Evolutionary conservation across 2,329 filamentous ascomycete genomes (phyloP), one percentile per base, ranked within the genome.

Genomic region (Pestalotiopsis sp.): DNA sequence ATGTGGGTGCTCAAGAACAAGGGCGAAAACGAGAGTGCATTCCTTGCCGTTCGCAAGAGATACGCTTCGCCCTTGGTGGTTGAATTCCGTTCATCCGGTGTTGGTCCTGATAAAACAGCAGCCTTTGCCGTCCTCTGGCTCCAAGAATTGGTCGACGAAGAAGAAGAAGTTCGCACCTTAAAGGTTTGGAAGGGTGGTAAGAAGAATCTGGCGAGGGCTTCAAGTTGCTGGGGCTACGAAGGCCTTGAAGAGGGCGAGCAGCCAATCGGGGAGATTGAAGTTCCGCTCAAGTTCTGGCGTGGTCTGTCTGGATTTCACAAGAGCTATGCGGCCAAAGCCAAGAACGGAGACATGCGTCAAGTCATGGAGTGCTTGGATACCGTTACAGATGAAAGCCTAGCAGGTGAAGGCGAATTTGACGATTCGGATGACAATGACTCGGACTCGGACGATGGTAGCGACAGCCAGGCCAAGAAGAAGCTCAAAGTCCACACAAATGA

Each of bases 61-160:
- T 92, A 92, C 81, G 82, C 83, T 36, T 87, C 84, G 1, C 80
- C 85, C 27, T 74, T 90, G 39, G 76, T 90, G 3, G 76, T 90
- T 27, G 86, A 89, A 73, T 91, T 92, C 72, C 85, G 90, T 57
- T 84, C 87, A 68, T 87, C 88, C 67, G 82, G 82, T 7, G 67
- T 86, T 64, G 74, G 87, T 45, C 76, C 81, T 0, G 87, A 91
- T 65, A 86, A 84, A 68, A 89, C 87, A 0, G 81, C 84, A 2
- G 91, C 89, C 0, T 91, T 92, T 73, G 85, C 86, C 6, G 84
- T 92, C 2, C 80, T 92, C 2, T 93, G 91, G 91, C 83, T 93
- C 20, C 88, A 89, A 71, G 88, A 93, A n/a, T 82, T 94, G 0
- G 81, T 85, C 0, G 92, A 94, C 68, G 91, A 93, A 69, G 87